A percentile compares a stretch with the other conserved stretches of the same genome.
phyloP scores from a whole-genome alignment of 805 yeast species.

The Geotrichum ghanense region DNA sequence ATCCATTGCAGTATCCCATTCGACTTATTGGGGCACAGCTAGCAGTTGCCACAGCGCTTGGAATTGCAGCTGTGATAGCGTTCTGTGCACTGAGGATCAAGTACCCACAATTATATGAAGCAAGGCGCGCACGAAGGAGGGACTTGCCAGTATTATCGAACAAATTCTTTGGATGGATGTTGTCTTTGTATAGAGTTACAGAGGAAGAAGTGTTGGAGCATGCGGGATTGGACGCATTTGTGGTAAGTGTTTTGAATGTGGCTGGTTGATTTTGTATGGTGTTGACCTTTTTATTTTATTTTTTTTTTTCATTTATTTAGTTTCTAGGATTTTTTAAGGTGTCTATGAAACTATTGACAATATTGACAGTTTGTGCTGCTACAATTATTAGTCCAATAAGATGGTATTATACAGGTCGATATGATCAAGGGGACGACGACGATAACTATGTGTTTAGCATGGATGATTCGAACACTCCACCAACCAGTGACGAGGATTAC shows the following conservation, averaged over 20 bases:
- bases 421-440: conserved; percentile 37
- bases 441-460: conserved; percentile 1
- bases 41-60: conserved; percentile 55
- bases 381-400: conserved; percentile 75
- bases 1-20: conserved; percentile 14
- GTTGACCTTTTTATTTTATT: conserved; percentile 28
- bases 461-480: neutral
- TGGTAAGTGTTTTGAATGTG: conserved; percentile 20
- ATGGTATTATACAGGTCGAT: conserved; percentile 69
- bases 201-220: conserved; percentile 74
- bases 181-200: conserved; percentile 46
- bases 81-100: conserved; percentile 62
- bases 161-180: conserved; percentile 74
- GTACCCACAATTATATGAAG: conserved; percentile 78
- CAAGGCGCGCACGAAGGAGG: conserved; percentile 47
- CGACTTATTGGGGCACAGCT: conserved; percentile 71
- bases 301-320: too few relatives aligned
- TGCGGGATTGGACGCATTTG: conserved; percentile 93
- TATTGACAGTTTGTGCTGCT: conserved; percentile 60
- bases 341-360: conserved; percentile 58
- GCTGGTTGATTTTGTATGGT: neutral
- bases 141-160: conserved; percentile 47
- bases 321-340: conserved; percentile 83
- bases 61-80: conserved; percentile 51
- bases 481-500: conserved; percentile 28